A percentile compares a stretch with the other conserved stretches of the same genome.
phyloP scores from a whole-genome alignment of 2,329 filamentous ascomycete species.

The Xylariaceae sp. region DNA sequence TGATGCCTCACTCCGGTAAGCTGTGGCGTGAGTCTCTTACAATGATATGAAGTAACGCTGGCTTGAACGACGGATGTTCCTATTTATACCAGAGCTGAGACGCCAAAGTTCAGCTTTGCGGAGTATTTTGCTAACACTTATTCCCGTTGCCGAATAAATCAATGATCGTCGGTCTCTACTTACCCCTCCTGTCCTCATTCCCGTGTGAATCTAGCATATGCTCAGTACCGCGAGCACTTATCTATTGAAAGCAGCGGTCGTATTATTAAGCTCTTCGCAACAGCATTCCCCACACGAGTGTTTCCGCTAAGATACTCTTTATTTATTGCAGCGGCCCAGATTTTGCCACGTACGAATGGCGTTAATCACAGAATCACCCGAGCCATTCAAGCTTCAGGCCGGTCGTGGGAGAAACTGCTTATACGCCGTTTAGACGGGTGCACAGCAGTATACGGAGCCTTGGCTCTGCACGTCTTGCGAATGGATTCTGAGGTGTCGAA shows the following conservation, averaged over 20 bases:
- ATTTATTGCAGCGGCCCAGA: background rate
- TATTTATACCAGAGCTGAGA: background rate
- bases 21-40: background rate
- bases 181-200: no score
- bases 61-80: background rate
- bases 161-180: no score
- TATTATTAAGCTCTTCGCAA: no score
- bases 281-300: no score
- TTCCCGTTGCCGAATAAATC: no score
- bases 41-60: background rate
- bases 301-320: background rate
- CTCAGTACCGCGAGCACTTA: no score
- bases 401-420: background rate
- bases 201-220: no score
- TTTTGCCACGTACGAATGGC: background rate
- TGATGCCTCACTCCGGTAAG: background rate
- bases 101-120: background rate
- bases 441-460: slow-evolving; percentile 3
- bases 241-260: no score
- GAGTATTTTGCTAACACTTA: background rate
- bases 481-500: background rate
- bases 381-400: background rate
- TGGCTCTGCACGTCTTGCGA: slow-evolving; percentile 1
- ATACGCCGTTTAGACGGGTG: background rate
- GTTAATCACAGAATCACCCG: background rate